Evolutionary conservation across 1,284 basidiomycete species (phyloP), one percentile per base, ranked within the genome.

Genomic region (Spongiforma sp.): DNA sequence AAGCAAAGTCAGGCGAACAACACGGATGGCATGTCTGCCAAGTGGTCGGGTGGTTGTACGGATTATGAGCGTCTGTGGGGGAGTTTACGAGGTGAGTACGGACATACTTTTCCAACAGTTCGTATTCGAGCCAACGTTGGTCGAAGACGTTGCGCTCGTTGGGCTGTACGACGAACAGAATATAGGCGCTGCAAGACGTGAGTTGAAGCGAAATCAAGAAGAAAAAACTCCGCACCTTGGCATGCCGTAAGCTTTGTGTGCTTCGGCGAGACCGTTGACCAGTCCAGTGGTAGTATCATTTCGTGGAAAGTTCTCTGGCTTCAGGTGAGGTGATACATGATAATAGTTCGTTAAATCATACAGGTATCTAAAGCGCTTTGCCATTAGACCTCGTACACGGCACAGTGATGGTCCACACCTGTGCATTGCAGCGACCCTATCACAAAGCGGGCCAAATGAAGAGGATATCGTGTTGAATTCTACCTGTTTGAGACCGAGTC

Each of bases 381-480:
- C n/a, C 39, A 24, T 59, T 61, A 59, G 54, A 7, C 21, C 24
- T 48, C 33, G 64, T 53, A 32, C 15, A 8, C 7, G 21, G 36
- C 39, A 11, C 9, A 24, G 39, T 4, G 17, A 24, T 10, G 36
- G 19, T 81, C 66, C 70, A 30, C 36, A 95, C 94, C 87, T 83
- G 78, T 99, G 97, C 73, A 99, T 78, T 30, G 86, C 86, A 21
- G 91, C 86, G 10, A 88, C 85, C 50, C 84, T 86, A 65, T 95
- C 86, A 5, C 93, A 94, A 19, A 99, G 82, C 1, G 89, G 77
- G 1, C 96, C 97, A 74, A 99, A 98, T 2, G 94, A 95, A 0
- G 92, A 89, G 1, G 96, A 95, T 69, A 99, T 97, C 8, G 97
- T 99, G 77, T 99, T 99, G 80, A 99, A 98, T 77, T 99, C 98